Percentiles rank a stretch among this genome's conserved stretches.
phyloP scores from a whole-genome alignment of 179 eudicot genomes.

The Drosera spatulata region DNA sequence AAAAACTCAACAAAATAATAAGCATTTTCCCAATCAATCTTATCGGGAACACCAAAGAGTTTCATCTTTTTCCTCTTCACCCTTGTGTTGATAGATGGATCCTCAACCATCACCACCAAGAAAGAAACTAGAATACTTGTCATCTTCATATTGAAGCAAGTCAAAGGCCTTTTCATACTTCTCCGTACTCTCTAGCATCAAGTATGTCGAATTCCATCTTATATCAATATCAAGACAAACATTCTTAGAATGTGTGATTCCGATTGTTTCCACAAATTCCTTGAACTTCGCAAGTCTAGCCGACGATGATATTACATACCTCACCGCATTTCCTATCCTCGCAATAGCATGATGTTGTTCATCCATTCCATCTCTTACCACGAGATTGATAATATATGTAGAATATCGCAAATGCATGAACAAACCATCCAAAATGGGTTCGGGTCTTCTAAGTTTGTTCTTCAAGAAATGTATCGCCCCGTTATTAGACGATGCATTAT shows the following conservation, averaged over 20 bases:
- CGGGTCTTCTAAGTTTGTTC: background rate
- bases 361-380: slow-evolving; percentile 4
- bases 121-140: too few relatives aligned
- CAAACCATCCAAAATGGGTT: background rate
- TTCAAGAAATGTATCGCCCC: slow-evolving; percentile 5
- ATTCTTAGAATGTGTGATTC: background rate
- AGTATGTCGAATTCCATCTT: too few relatives aligned
- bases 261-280: too few relatives aligned
- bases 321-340: background rate
- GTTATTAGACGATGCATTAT: slow-evolving; percentile 22
- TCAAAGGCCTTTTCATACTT: too few relatives aligned
- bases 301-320: too few relatives aligned
- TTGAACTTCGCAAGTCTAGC: too few relatives aligned
- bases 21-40: slow-evolving; percentile 6
- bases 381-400: slow-evolving; percentile 5
- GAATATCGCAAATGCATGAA: slow-evolving; percentile 9
- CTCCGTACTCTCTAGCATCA: too few relatives aligned
- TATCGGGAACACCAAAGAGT: background rate
- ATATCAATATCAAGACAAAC: too few relatives aligned
- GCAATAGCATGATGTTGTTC: background rate
- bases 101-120: too few relatives aligned
- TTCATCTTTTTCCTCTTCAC: background rate
- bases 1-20: background rate
- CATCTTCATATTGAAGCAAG: too few relatives aligned
- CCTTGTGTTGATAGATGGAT: too few relatives aligned